These are phyloP conservation scores for Calocera cornea DNA, from an alignment of 768 basidiomycete species.

Conservation along the genomic window DNA sequence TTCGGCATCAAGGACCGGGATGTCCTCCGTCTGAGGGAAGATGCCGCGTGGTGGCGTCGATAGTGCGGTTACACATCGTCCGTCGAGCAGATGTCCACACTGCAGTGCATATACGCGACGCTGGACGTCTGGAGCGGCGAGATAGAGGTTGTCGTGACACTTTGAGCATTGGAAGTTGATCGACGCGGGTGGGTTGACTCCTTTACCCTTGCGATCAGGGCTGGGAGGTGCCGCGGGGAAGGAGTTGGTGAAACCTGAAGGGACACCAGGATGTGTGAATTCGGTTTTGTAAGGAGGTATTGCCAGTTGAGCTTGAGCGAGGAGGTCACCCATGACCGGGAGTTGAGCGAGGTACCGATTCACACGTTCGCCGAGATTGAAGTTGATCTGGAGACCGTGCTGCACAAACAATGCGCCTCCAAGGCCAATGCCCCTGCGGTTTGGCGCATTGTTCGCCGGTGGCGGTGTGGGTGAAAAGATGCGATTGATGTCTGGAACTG, in stretches of 20 bases:
- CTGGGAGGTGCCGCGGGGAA: background rate
- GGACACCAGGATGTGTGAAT: background rate
- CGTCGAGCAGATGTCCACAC: background rate
- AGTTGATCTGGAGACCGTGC: background rate
- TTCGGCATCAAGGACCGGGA: background rate
- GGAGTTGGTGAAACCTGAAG: background rate
- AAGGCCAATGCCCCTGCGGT: background rate
- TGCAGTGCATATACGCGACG: background rate
- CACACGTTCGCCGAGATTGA: background rate
- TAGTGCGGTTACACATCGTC: background rate
- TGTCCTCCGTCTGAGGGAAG: background rate
- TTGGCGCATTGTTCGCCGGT: background rate
- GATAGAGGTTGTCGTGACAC: conserved; percentile 1
- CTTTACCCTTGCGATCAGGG: background rate
- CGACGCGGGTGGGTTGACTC: background rate
- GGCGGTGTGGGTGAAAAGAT: background rate
- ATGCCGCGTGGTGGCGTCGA: background rate
- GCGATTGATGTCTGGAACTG: background rate
- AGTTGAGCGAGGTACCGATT: background rate
- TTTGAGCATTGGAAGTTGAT: background rate
- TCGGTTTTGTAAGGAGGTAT: background rate
- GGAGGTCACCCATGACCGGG: background rate
- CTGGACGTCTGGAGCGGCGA: background rate
- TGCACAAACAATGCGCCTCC: background rate
- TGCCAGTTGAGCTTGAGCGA: background rate